Evolutionary conservation across 2,329 filamentous ascomycete species (phyloP).

Genomic region (Xylaria multiplex): DNA sequence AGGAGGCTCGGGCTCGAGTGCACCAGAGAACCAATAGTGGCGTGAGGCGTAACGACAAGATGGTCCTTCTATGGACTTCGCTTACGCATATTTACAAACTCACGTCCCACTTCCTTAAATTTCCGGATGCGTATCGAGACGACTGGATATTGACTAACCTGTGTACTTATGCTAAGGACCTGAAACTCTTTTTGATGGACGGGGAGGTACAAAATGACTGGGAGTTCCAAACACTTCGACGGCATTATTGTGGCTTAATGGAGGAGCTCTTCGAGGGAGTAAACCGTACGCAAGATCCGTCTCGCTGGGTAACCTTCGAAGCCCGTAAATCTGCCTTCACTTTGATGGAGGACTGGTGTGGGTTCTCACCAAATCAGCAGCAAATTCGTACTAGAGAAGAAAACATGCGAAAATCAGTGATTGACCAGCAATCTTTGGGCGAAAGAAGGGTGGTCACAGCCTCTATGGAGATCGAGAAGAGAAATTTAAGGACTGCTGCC

Average conservation of each 20-base stretch:
- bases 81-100: constrained; percentile 96
- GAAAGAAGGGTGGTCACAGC: constrained; percentile 84
- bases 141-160: constrained; percentile 93
- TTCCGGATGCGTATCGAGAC: constrained; percentile 81
- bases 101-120: constrained; percentile 87
- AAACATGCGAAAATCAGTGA: constrained; percentile 84
- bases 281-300: constrained; percentile 83
- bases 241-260: constrained; percentile 93
- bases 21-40: constrained; percentile 88
- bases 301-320: constrained; percentile 97
- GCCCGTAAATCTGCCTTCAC: constrained; percentile 94
- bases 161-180: constrained; percentile 87
- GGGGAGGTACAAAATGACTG: constrained; percentile 93
- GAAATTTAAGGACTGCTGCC: constrained; percentile 87
- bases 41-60: constrained; percentile 81
- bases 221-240: constrained; percentile 89
- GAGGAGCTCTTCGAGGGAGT: constrained; percentile 94
- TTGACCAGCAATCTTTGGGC: constrained; percentile 79
- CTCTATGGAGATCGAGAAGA: constrained; percentile 96
- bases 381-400: constrained; percentile 86
- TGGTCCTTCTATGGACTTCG: constrained; percentile 88
- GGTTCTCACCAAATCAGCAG: constrained; percentile 89
- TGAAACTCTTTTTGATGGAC: constrained; percentile 95
- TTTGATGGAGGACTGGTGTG: constrained; percentile 99
- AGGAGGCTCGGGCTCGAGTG: constrained; percentile 85